Conservation (phyloP, 225 moss, liverwort and hornwort species). For the Sphagnum contortum region DNA sequence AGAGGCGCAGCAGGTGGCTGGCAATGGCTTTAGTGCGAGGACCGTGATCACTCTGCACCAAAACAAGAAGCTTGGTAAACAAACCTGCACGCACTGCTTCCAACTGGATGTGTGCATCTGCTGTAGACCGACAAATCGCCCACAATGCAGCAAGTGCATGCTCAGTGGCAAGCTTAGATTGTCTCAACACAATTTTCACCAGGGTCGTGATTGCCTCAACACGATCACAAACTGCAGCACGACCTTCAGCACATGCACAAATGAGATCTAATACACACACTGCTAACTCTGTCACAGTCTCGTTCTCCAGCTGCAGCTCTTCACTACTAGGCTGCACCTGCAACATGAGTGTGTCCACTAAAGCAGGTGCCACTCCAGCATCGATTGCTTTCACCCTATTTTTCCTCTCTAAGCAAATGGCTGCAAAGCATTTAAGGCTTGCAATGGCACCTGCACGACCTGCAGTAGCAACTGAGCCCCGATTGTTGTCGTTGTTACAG, state of each 20-base stretch:
- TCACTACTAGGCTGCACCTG: too few relatives aligned
- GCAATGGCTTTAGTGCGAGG: conserved; percentile 13
- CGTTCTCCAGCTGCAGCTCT: too few relatives aligned
- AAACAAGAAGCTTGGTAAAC: conserved; percentile 17
- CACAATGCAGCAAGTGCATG: conserved; percentile 3
- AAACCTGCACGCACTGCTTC: conserved; percentile 14
- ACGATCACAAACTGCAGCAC: conserved; percentile 3
- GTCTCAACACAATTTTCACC: conserved; percentile 4
- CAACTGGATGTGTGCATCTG: conserved; percentile 1
- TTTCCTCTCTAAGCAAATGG: background rate
- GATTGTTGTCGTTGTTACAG: too few relatives aligned
- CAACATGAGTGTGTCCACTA: conserved; percentile 1
- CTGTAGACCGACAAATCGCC: conserved; percentile 1
- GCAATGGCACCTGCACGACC: conserved; percentile 5
- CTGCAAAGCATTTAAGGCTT: conserved; percentile 6
- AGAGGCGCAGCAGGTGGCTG: conserved; percentile 9
- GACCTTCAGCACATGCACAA: conserved; percentile 8
- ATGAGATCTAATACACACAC: conserved; percentile 11
- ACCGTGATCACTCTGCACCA: conserved; percentile 15
- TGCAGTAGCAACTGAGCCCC: background rate
- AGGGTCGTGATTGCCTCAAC: conserved; percentile 11
- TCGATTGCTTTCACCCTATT: conserved; percentile 9
- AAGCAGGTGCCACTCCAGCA: conserved; percentile 4
- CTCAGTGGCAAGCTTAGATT: conserved; percentile 3
- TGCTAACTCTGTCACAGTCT: background rate